These are phyloP conservation scores for Bolboschoenoplectus hybrid DNA, from an alignment of 202 grass and related monocot genomes.

Conservation along the genomic window DNA sequence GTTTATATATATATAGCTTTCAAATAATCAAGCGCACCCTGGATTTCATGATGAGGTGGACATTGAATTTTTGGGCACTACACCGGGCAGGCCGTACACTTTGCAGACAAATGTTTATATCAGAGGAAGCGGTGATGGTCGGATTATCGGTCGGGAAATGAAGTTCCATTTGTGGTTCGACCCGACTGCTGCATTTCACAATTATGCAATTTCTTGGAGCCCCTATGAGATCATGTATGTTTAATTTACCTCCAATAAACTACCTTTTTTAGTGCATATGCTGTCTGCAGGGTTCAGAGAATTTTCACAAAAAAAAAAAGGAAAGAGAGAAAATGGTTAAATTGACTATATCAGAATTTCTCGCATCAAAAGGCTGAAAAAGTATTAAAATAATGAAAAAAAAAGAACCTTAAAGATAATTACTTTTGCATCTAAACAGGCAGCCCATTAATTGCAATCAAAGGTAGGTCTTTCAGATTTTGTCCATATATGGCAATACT, in stretches of 20 bases:
- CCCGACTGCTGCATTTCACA: conserved; percentile 59
- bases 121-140: conserved; percentile 54
- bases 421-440: background rate
- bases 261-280: background rate
- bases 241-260: background rate
- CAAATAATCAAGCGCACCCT: conserved; percentile 61
- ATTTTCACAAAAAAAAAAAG: background rate
- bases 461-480: conserved; percentile 3
- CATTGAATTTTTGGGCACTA: conserved; percentile 68
- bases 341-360: background rate
- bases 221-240: conserved; percentile 56
- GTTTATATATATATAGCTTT: conserved; percentile 38
- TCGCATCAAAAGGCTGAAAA: background rate
- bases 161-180: conserved; percentile 82
- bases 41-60: conserved; percentile 71
- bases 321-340: conserved; percentile 8
- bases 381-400: background rate
- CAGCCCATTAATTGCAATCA: background rate
- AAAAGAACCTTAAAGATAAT: background rate
- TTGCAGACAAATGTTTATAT: conserved; percentile 73
- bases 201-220: conserved; percentile 63
- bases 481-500: conserved; percentile 7
- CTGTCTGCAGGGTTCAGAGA: background rate
- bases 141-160: conserved; percentile 58
- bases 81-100: conserved; percentile 52